Conservation (phyloP, 306 rosid genomes). For the Vachellia pachyceras region DNA sequence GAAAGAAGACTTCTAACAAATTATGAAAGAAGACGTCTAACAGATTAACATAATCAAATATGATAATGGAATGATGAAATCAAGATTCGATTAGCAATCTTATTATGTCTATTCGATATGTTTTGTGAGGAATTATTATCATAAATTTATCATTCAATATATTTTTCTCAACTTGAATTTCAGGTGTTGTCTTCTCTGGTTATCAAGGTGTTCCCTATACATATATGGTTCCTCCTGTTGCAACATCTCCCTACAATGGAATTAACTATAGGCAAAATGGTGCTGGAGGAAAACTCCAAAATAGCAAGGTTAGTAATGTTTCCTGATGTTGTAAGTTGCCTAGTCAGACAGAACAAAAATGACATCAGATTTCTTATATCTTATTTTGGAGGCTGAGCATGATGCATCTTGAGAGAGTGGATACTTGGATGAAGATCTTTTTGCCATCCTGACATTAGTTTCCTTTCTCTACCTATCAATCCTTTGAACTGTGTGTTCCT, state of each 20-base stretch:
- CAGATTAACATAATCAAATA: neutral
- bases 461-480: neutral
- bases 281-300: conserved; percentile 62
- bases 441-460: conserved; percentile 1
- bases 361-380: neutral
- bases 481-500: conserved; percentile 14
- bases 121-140: conserved; percentile 25
- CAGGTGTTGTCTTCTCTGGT: conserved; percentile 57
- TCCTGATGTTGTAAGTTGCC: conserved; percentile 36
- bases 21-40: too few relatives aligned
- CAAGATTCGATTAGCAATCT: conserved; percentile 16
- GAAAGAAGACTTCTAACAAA: neutral
- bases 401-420: conserved; percentile 12
- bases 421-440: conserved; percentile 3
- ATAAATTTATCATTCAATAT: conserved; percentile 43
- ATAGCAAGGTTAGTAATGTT: conserved; percentile 67
- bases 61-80: conserved; percentile 24
- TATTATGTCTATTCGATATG: conserved; percentile 1
- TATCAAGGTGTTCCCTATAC: conserved; percentile 55
- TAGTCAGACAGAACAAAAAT: neutral
- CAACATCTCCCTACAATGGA: conserved; percentile 61
- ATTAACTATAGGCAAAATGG: conserved; percentile 63
- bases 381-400: conserved; percentile 28
- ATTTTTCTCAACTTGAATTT: conserved; percentile 45
- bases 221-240: conserved; percentile 62